Evolutionary conservation across 1,284 basidiomycete genomes (phyloP), one percentile per base, ranked within the genome.

Genomic region (Melampsora abietis-canadensis): DNA sequence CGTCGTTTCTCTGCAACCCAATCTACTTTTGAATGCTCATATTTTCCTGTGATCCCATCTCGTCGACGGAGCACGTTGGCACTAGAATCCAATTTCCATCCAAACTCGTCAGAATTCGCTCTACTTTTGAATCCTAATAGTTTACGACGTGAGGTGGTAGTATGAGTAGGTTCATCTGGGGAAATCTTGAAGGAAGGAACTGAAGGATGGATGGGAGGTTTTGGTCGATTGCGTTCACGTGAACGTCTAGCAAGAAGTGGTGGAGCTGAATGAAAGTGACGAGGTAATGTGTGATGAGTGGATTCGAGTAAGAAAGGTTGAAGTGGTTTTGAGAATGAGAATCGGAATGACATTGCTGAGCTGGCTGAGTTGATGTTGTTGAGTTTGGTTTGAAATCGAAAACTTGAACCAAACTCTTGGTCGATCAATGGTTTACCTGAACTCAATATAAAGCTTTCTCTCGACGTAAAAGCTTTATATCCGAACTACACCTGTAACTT

Each of bases 11-110:
- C 72, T 40, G 30, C 54, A 21, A 60, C 60, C 72, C 72, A 75
- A 62, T 75, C 72, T 27, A 66, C 46, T 67, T 75, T 75, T 4
- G 72, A 57, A 62, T 75, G 72, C 34, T 47, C 57, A 47, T 61
- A 75, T 60, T 75, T 75, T n/a, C 72, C 72, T 19, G 64, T 67
- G 21, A 75, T 61, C 15, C 72, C 72, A 61, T 75, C 72, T 54
- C 31, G 57, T 37, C 72, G 46, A 21, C 72, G 51, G 15, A 75
- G 30, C 19, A 75, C 65, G 47, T 75, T 75, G 24, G 64, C 37
- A 61, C 54, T 66, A 7, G 72, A 66, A 62, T 75, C 64, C 10
- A 66, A 44, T 66, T 75, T 66, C 72, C 72, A 75, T 4, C n/a
- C 72, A 44, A 75, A 75, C 61, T 66, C 64, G 44, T 66, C 64